Evolutionary conservation across 805 yeast genomes (phyloP).

Genomic region (Candida insectorum): DNA sequence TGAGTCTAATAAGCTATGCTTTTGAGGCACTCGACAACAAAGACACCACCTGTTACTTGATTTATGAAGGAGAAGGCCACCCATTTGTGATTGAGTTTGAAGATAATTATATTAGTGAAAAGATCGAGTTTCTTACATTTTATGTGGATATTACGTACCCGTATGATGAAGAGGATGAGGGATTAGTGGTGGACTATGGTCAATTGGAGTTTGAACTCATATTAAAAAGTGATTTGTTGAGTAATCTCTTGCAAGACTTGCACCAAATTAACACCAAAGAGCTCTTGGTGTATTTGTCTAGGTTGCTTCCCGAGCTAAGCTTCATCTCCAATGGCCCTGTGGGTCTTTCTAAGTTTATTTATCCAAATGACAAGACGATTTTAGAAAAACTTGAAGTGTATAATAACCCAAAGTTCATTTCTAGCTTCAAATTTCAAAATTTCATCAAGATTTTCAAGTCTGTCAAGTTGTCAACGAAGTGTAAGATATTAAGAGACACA

Average conservation of each 20-base stretch:
- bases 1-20: constrained; percentile 32
- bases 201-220: constrained; percentile 34
- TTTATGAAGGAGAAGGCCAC: constrained; percentile 35
- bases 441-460: constrained; percentile 32
- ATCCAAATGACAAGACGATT: constrained; percentile 61
- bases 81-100: constrained; percentile 42
- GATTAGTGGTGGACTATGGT: constrained; percentile 23
- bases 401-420: constrained; percentile 17
- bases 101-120: constrained; percentile 37
- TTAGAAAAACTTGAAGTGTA: constrained; percentile 56
- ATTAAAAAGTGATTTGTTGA: constrained; percentile 35
- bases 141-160: constrained; percentile 26
- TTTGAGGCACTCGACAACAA: constrained; percentile 31
- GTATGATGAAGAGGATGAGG: constrained; percentile 18
- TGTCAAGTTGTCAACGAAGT: constrained; percentile 36
- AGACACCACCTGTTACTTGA: constrained; percentile 30
- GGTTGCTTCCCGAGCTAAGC: constrained; percentile 34
- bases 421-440: constrained; percentile 29
- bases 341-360: constrained; percentile 63
- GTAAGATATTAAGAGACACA: constrained; percentile 35
- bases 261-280: constrained; percentile 33
- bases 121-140: constrained; percentile 39
- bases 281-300: constrained; percentile 30
- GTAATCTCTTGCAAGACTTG: constrained; percentile 34
- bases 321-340: constrained; percentile 71